These are phyloP conservation scores for Penicillium hordei DNA, from an alignment of 2,329 filamentous ascomycete genomes.

Conservation along the genomic window DNA sequence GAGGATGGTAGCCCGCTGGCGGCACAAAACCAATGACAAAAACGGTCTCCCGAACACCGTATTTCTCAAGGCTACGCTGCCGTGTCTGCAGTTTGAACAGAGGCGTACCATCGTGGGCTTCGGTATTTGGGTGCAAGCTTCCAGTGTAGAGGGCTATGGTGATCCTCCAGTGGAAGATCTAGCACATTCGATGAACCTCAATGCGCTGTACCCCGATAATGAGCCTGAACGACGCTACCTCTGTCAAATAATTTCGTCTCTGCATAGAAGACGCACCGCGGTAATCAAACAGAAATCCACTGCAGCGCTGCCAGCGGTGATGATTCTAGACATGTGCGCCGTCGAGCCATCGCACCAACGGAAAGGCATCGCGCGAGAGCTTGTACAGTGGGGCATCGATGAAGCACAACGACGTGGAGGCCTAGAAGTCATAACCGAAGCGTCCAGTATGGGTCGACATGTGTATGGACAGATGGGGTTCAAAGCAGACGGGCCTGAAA, in stretches of 20 bases:
- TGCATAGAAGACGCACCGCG: constrained; percentile 35
- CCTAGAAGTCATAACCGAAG: constrained; percentile 50
- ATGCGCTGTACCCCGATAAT: constrained; percentile 46
- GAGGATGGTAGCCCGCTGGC: constrained; percentile 47
- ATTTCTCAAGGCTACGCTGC: constrained; percentile 56
- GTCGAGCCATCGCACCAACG: constrained; percentile 57
- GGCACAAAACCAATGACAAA: constrained; percentile 41
- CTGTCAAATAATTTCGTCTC: constrained; percentile 45
- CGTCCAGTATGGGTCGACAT: constrained; percentile 50
- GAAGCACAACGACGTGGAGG: constrained; percentile 38
- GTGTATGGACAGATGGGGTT: constrained; percentile 53
- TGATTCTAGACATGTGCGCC: constrained; percentile 53
- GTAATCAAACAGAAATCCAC: constrained; percentile 45
- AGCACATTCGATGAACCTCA: constrained; percentile 29
- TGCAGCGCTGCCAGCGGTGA: constrained; percentile 36
- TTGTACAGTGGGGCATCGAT: constrained; percentile 50
- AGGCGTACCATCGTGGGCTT: constrained; percentile 48
- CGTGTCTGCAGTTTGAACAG: constrained; percentile 10
- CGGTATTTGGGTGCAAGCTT: constrained; percentile 58
- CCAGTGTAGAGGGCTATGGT: constrained; percentile 51
- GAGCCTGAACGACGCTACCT: constrained; percentile 50
- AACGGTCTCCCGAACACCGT: constrained; percentile 45
- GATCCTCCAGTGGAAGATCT: constrained; percentile 31
- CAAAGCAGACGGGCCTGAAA: constrained; percentile 41
- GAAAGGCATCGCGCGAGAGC: constrained; percentile 44